These are phyloP conservation scores for Sugiyamaella japonica DNA, from an alignment of 1,139 yeast species.

Conservation along the genomic window DNA sequence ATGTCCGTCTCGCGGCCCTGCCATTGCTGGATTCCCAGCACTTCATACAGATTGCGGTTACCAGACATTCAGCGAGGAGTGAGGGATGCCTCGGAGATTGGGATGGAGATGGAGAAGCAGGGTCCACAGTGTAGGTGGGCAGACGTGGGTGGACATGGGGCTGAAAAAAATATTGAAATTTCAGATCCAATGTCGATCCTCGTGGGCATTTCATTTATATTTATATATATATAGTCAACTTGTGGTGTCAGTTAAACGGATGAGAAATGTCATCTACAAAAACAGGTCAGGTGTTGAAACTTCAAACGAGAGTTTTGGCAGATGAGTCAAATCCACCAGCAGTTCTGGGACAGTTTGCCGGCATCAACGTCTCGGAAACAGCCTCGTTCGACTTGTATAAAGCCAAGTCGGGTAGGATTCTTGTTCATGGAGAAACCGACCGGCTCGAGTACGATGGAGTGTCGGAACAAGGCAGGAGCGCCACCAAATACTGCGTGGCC, in stretches of 20 bases:
- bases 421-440: conserved; percentile 77
- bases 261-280: conserved; percentile 5
- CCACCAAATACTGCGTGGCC: conserved; percentile 55
- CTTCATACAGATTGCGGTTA: conserved; percentile 9
- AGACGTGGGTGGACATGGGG: not conserved
- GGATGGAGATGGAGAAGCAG: not conserved
- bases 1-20: conserved; percentile 33
- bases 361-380: conserved; percentile 59
- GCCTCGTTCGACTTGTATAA: conserved; percentile 65
- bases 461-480: conserved; percentile 44
- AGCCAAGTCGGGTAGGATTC: conserved; percentile 46
- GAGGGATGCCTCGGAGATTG: not conserved
- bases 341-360: conserved; percentile 63
- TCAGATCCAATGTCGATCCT: not conserved
- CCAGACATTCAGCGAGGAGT: not conserved
- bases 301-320: conserved; percentile 9
- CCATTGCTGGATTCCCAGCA: conserved; percentile 9
- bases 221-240: too few species aligned
- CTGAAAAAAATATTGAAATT: conserved; percentile 3
- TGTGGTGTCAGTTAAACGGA: too few species aligned
- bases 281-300: conserved; percentile 2
- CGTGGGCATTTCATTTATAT: too few species aligned
- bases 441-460: conserved; percentile 71
- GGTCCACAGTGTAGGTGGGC: too few species aligned
- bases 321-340: conserved; percentile 14